A percentile compares a stretch with the other conserved stretches of the same genome.
Evolutionary conservation across 345 rosid species (phyloP).

Genomic region (Orychophragmus violaceus): DNA sequence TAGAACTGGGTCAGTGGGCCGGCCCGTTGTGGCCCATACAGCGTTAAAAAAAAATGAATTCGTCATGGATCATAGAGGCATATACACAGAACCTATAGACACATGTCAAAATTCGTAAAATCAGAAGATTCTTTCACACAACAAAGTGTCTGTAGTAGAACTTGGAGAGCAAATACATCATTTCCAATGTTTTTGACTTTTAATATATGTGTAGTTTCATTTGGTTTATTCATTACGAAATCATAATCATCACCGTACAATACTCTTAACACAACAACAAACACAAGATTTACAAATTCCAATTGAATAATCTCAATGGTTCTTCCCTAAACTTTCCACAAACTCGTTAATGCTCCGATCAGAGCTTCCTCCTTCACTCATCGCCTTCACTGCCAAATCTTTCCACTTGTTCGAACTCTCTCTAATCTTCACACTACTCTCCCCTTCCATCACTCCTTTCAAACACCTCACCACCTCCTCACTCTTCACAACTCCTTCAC

Average conservation of each 20-base stretch:
- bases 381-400: constrained; percentile 41
- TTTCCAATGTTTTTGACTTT: not conserved
- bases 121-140: not conserved
- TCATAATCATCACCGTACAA: not conserved
- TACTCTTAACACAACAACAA: not conserved
- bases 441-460: constrained; percentile 59
- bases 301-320: not conserved
- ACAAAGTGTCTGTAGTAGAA: not conserved
- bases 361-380: constrained; percentile 51
- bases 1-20: too few species aligned
- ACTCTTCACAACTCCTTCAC: constrained; percentile 47
- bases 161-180: too few species aligned
- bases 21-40: too few species aligned
- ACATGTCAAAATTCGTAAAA: not conserved
- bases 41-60: too few species aligned
- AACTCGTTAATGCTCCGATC: constrained; percentile 30
- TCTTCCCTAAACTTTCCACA: constrained; percentile 32
- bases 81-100: not conserved
- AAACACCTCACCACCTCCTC: constrained; percentile 46
- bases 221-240: not conserved
- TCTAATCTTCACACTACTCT: constrained; percentile 37
- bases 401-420: constrained; percentile 50
- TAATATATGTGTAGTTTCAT: not conserved
- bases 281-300: constrained; percentile 13
- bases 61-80: not conserved